Evolutionary conservation across 352 stramenopile genomes (phyloP).

Genomic region (Phytophthora pseudosyringae): DNA sequence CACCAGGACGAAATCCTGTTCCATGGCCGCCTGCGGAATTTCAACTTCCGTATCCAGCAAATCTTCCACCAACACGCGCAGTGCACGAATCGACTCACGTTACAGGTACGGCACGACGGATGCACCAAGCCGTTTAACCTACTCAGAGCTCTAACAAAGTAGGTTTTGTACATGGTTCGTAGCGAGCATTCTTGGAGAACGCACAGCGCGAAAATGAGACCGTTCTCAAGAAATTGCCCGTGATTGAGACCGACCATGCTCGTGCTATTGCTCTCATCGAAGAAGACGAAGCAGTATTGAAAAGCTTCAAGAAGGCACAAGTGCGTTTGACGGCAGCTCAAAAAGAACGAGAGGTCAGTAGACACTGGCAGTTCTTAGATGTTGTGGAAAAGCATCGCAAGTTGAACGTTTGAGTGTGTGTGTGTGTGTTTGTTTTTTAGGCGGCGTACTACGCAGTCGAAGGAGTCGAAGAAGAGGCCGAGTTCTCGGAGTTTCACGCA

Average conservation of each 20-base stretch:
- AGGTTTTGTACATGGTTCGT: not conserved
- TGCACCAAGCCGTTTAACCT: not conserved
- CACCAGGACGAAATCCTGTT: conserved; percentile 75
- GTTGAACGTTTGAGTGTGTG: not conserved
- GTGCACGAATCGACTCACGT: conserved; percentile 46
- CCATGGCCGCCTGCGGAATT: conserved; percentile 73
- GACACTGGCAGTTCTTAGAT: not conserved
- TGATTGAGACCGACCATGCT: conserved; percentile 64
- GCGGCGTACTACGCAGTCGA: conserved; percentile 55
- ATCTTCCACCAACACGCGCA: conserved; percentile 50
- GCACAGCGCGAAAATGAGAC: conserved; percentile 51
- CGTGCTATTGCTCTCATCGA: conserved; percentile 47
- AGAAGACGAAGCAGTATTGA: conserved; percentile 46
- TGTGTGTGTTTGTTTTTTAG: conserved; percentile 18
- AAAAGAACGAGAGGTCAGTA: conserved; percentile 50
- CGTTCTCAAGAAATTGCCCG: conserved; percentile 59
- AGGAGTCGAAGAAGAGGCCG: conserved; percentile 79
- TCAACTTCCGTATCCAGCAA: conserved; percentile 66
- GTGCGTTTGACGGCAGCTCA: conserved; percentile 36
- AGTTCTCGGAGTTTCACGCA: conserved; percentile 77
- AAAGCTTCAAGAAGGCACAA: conserved; percentile 39
- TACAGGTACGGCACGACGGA: conserved; percentile 50
- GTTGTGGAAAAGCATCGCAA: not conserved
- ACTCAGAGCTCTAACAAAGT: not conserved
- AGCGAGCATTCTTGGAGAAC: conserved; percentile 62